Conservation (phyloP, 2,329 filamentous ascomycete species). For the Botryotinia calthae region DNA sequence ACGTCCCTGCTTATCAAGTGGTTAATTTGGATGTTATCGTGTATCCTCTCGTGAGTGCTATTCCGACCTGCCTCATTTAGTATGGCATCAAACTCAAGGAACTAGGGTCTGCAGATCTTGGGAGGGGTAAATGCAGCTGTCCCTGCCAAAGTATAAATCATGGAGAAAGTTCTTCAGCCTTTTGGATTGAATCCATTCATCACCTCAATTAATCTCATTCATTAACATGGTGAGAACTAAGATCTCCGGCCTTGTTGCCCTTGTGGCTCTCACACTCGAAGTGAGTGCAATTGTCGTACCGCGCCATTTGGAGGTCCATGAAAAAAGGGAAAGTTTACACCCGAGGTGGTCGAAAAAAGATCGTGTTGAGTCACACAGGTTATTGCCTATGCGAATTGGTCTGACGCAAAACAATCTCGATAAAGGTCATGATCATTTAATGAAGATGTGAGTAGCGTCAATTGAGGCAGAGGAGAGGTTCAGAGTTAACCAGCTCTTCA, state of each 20-base stretch:
- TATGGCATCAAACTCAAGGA: background rate
- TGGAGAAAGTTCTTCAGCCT: background rate
- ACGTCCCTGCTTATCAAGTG: slow-evolving; percentile 8
- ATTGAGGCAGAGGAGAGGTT: background rate
- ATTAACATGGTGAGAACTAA: slow-evolving; percentile 1
- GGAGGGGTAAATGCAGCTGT: slow-evolving; percentile 7
- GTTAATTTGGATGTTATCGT: background rate
- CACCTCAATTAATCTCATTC: background rate
- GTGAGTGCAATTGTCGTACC: slow-evolving; percentile 25
- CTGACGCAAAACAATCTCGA: slow-evolving; percentile 31
- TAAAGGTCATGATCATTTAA: slow-evolving; percentile 29
- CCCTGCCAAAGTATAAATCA: slow-evolving; percentile 19
- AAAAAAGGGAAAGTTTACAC: slow-evolving; percentile 27
- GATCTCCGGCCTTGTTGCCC: slow-evolving; percentile 12
- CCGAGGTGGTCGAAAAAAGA: slow-evolving; percentile 32
- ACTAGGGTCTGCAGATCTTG: slow-evolving; percentile 18
- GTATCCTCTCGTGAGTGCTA: background rate
- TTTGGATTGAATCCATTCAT: background rate
- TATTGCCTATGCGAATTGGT: slow-evolving; percentile 34
- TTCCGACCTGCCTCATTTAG: slow-evolving; percentile 15
- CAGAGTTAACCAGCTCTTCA: background rate
- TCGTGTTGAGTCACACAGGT: slow-evolving; percentile 26
- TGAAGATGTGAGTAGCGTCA: slow-evolving; percentile 31
- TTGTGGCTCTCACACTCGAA: slow-evolving; percentile 7
- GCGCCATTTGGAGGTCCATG: slow-evolving; percentile 29